These are phyloP conservation scores for Rhododendron griersonianum DNA, from an alignment of 148 eudicot genomes.

Conservation along the genomic window DNA sequence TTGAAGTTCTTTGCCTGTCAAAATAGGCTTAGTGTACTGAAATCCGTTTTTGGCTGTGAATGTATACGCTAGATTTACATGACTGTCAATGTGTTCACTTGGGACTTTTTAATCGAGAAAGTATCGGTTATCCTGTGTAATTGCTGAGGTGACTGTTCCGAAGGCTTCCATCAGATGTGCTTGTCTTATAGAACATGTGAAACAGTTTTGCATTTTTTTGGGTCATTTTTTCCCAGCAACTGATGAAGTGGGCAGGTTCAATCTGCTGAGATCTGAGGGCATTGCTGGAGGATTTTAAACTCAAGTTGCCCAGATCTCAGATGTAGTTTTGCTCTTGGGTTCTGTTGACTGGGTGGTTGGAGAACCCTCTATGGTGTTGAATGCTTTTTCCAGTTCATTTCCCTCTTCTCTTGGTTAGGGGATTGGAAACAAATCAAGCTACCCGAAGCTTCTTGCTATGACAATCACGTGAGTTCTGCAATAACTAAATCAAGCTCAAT, in stretches of 20 bases:
- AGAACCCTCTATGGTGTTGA: neutral
- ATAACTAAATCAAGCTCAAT: neutral
- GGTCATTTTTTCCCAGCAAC: neutral
- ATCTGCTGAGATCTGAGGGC: neutral
- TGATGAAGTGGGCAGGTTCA: neutral
- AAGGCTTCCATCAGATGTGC: neutral
- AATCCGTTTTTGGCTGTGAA: neutral
- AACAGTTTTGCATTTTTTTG: too few species aligned
- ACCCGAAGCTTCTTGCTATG: too few species aligned
- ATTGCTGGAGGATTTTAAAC: neutral
- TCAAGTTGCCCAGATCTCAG: neutral
- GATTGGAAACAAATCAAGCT: too few species aligned
- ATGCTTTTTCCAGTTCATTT: neutral
- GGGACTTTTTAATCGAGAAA: neutral
- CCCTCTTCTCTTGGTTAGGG: too few species aligned
- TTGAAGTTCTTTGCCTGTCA: neutral
- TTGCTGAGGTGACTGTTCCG: neutral
- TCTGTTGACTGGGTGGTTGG: neutral
- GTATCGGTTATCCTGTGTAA: neutral
- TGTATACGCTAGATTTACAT: neutral
- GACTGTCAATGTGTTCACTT: neutral
- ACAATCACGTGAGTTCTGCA: neutral
- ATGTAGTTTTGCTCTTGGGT: neutral
- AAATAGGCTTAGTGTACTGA: neutral
- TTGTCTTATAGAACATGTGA: neutral